phyloP scores from a whole-genome alignment of 1,139 yeast species.

The Candida pseudocylindracea region DNA sequence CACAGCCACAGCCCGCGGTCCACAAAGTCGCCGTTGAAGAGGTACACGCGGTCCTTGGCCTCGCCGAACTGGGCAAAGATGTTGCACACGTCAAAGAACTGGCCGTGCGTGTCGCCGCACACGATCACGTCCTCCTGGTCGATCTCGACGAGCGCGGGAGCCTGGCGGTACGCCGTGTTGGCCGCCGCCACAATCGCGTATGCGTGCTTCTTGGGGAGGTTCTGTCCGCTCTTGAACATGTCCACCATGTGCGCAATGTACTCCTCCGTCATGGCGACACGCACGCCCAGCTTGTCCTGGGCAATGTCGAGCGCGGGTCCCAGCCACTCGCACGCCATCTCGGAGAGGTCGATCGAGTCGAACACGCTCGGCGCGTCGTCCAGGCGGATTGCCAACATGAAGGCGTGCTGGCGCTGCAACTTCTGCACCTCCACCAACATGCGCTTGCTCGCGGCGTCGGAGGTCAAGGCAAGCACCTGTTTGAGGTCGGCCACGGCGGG shows the following conservation, averaged over 20 bases:
- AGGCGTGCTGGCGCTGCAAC: conserved; percentile 44
- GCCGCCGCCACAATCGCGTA: conserved; percentile 67
- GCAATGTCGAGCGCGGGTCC: conserved; percentile 36
- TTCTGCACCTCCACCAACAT: conserved; percentile 24
- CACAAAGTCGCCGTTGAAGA: conserved; percentile 94
- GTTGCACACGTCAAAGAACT: conserved; percentile 71
- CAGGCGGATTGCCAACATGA: conserved; percentile 72
- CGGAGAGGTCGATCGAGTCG: conserved; percentile 21
- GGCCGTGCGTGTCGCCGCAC: conserved; percentile 98
- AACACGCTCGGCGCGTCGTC: conserved; percentile 20
- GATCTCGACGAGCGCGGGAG: conserved; percentile 60
- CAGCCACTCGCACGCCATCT: conserved; percentile 34
- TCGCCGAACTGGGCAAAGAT: conserved; percentile 54
- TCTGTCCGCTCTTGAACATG: conserved; percentile 50
- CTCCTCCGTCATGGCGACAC: conserved; percentile 15
- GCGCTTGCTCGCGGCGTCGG: conserved; percentile 30
- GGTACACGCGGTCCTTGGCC: conserved; percentile 45
- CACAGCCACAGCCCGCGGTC: conserved; percentile 98
- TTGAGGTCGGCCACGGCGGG: conserved; percentile 57
- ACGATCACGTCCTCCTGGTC: conserved; percentile 42
- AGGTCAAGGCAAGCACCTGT: conserved; percentile 39
- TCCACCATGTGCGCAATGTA: conserved; percentile 48
- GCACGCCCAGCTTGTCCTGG: conserved; percentile 8
- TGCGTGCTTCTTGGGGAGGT: conserved; percentile 59
- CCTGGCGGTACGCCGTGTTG: conserved; percentile 36